Base-by-base conservation (phyloP, 2,329 filamentous ascomycete genomes). In the Calonectria hawksworthii region DNA sequence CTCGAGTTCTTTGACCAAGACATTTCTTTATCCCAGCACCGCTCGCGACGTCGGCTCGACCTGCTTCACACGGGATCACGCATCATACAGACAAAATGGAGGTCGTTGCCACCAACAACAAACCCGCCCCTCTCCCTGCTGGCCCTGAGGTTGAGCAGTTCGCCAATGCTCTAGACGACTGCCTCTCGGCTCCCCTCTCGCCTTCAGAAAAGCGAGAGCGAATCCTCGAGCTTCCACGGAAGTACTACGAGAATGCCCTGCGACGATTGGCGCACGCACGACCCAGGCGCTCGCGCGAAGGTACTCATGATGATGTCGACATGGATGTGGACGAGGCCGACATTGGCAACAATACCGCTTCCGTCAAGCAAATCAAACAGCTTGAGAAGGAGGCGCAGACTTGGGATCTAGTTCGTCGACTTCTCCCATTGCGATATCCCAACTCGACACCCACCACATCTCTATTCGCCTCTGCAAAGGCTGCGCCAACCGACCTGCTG, bases 121-220 rank as follows among this genome's bases (percentile, higher is more conserved):
- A 28, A 3, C 71, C 75, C 5, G n/a, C 74, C 21, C 73, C 75
- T 32, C 76, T 75, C 32, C 78, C 75, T 68, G 79, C 95, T 38
- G 94, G 94, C 66, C 92, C 93, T 75, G 95, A 98, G 85, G 95
- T 98, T 74, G 95, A 98, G 86, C 90, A 92, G 56, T 98, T 98
- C 83, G 96, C 96, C 47, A 93, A 94, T 82, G 91, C 92, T 67
- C 90, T 98, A 28, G 96, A 98, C 85, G 90, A 92, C 70, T 96
- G 96, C 87, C 85, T 93, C 81, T 79, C 89, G 84, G 80, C 87
- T 80, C 81, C 87, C 78, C 85, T 88, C 77, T 82, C 87, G 75
- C 76, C 85, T 77, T 83, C 89, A 36, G 91, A 94, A 73, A 89
- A 90, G 82, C 91, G 92, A 82, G 89, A 91, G 61, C 90, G 93